A percentile compares a stretch with the other conserved stretches of the same genome.
These are phyloP conservation scores for Globisporangium paddicum DNA, from an alignment of 352 stramenopile genomes.

Conservation along the genomic window DNA sequence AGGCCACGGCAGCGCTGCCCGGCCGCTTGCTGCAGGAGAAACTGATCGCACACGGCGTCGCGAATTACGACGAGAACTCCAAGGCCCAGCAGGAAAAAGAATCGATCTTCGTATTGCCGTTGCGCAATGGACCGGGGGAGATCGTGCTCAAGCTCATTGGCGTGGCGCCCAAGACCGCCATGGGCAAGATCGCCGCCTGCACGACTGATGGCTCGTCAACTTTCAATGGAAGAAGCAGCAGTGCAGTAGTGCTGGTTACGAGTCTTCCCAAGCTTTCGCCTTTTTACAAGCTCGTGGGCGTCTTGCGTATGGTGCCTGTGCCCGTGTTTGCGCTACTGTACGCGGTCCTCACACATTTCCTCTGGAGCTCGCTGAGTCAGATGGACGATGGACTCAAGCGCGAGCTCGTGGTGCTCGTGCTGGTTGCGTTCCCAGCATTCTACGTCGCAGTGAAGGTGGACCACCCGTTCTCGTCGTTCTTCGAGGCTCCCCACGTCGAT, in stretches of 20 bases:
- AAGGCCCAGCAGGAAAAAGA: slow-evolving; percentile 26
- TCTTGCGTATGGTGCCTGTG: slow-evolving; percentile 47
- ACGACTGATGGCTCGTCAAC: slow-evolving; percentile 1
- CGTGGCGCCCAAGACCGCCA: slow-evolving; percentile 34
- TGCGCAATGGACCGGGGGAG: slow-evolving; percentile 52
- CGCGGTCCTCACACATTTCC: slow-evolving; percentile 54
- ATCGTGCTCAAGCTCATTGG: slow-evolving; percentile 59
- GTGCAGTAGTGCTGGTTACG: not conserved
- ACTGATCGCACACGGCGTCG: slow-evolving; percentile 41
- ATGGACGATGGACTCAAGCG: slow-evolving; percentile 40
- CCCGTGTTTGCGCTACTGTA: slow-evolving; percentile 72
- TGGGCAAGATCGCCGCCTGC: slow-evolving; percentile 33
- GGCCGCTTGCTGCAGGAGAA: slow-evolving; percentile 51
- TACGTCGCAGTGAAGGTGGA: slow-evolving; percentile 73
- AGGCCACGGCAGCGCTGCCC: slow-evolving; percentile 40
- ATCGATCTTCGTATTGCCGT: slow-evolving; percentile 53
- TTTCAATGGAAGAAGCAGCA: slow-evolving; percentile 9
- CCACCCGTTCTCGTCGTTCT: slow-evolving; percentile 62
- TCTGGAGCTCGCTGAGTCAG: slow-evolving; percentile 36
- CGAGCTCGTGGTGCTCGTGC: slow-evolving; percentile 50
- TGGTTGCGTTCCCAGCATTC: slow-evolving; percentile 57
- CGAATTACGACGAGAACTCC: slow-evolving; percentile 4
- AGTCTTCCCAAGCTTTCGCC: slow-evolving; percentile 13
- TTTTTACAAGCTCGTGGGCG: slow-evolving; percentile 34
- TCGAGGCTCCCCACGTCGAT: slow-evolving; percentile 32